Evolutionary conservation across 331 rosid genomes (phyloP).

Genomic region (Dryas integrifolia): DNA sequence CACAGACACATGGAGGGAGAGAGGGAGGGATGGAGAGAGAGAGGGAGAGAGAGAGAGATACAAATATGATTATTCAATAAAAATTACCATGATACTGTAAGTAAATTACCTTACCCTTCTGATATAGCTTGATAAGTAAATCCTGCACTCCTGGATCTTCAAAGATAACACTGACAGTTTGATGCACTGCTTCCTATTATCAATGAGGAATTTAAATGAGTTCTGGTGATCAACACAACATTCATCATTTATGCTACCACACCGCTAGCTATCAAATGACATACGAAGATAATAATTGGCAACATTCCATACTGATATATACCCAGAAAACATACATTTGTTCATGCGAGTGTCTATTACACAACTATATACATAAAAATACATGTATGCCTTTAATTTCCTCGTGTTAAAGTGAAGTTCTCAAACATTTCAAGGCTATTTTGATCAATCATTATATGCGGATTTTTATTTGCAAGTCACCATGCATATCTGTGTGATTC

Average conservation of each 20-base stretch:
- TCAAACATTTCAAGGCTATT: no score
- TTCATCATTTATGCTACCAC: constrained; percentile 3
- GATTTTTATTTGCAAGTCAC: no score
- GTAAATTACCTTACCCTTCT: constrained; percentile 40
- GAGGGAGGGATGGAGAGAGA: not conserved
- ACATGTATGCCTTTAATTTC: not conserved
- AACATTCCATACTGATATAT: not conserved
- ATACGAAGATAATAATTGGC: not conserved
- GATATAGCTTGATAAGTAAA: constrained; percentile 79
- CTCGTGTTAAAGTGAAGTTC: no score
- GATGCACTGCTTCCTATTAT: constrained; percentile 86
- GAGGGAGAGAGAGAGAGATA: not conserved
- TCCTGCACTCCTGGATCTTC: constrained; percentile 99
- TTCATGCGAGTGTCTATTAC: not conserved
- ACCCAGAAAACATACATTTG: not conserved
- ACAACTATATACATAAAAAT: not conserved
- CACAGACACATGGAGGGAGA: not conserved
- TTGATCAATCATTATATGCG: no score
- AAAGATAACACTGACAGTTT: constrained; percentile 84
- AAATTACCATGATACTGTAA: not conserved
- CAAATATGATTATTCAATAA: not conserved
- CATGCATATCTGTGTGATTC: no score
- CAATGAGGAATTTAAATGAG: constrained; percentile 17
- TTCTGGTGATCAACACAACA: constrained; percentile 24
- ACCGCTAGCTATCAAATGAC: not conserved